Conservation (phyloP, 768 basidiomycete genomes). For the Clitopilus passeckerianus region DNA sequence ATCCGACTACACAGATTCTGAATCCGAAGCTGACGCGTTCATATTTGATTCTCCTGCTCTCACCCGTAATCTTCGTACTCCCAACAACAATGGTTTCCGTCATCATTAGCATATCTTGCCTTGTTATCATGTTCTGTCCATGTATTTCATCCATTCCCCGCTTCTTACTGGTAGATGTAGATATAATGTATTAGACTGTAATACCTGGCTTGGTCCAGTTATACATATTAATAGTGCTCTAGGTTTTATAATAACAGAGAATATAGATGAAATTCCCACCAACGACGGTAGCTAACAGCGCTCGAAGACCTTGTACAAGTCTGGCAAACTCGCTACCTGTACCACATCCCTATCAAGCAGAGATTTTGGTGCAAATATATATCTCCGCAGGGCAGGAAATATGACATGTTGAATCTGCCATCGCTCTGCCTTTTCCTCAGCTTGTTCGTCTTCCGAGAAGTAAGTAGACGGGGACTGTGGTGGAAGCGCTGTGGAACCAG, state of each 20-base stretch:
- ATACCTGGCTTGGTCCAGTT: conserved; percentile 2
- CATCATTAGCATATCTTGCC: conserved; percentile 11
- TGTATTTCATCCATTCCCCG: neutral
- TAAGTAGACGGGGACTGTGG: conserved; percentile 5
- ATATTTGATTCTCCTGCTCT: conserved; percentile 52
- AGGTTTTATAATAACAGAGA: conserved; percentile 9
- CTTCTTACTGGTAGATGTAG: conserved; percentile 11
- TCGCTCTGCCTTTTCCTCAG: conserved; percentile 51
- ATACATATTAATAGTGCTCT: conserved; percentile 9
- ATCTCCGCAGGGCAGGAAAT: conserved; percentile 80
- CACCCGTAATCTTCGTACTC: conserved; percentile 30
- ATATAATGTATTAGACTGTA: conserved; percentile 16
- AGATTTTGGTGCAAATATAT: conserved; percentile 63
- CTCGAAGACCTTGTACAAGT: conserved; percentile 93
- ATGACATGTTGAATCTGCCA: conserved; percentile 93
- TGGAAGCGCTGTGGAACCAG: conserved; percentile 38
- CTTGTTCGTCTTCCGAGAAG: conserved; percentile 24
- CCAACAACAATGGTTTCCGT: conserved; percentile 39
- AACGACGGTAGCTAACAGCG: conserved; percentile 51
- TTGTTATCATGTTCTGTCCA: conserved; percentile 1
- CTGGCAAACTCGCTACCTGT: conserved; percentile 86
- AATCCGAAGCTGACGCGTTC: conserved; percentile 56
- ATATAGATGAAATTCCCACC: conserved; percentile 8
- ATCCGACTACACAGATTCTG: conserved; percentile 44
- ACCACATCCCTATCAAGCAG: conserved; percentile 72